A percentile compares a stretch with the other conserved stretches of the same genome.
phyloP scores from a whole-genome alignment of 192 early-diverging fungal species.

The Coemansia sp. region DNA sequence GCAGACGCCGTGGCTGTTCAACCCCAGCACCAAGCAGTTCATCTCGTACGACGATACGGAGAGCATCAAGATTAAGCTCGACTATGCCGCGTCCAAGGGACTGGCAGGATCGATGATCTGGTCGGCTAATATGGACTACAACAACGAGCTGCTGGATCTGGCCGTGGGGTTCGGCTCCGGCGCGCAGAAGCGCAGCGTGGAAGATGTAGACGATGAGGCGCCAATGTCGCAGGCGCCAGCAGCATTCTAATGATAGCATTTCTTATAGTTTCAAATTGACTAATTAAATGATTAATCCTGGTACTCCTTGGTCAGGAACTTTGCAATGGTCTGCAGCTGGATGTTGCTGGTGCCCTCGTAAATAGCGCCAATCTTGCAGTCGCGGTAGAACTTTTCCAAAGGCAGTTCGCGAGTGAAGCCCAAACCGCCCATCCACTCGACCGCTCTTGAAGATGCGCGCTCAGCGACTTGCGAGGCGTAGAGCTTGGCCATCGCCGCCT shows the following conservation, averaged over 20 bases:
- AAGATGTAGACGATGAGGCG: constrained; percentile 6
- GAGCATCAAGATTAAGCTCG: constrained; percentile 63
- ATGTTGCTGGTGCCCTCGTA: constrained; percentile 96
- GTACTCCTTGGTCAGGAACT: constrained; percentile 50
- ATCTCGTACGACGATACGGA: constrained; percentile 76
- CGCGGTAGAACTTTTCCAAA: constrained; percentile 94
- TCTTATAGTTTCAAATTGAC: too few species aligned
- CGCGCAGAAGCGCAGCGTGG: constrained; percentile 2
- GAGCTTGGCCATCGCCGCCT: constrained; percentile 98
- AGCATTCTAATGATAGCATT: background rate
- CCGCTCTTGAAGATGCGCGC: constrained; percentile 77
- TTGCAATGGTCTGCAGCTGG: constrained; percentile 92
- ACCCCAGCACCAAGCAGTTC: constrained; percentile 57
- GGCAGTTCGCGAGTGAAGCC: constrained; percentile 92
- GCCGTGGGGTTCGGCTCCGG: constrained; percentile 53
- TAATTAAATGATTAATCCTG: constrained; percentile 7
- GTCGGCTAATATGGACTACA: constrained; percentile 42
- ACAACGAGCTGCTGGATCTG: constrained; percentile 60
- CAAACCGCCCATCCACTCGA: constrained; percentile 98
- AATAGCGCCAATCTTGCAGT: constrained; percentile 96
- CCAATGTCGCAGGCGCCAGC: constrained; percentile 4
- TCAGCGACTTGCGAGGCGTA: constrained; percentile 96
- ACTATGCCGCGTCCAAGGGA: constrained; percentile 52
- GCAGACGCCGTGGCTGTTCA: constrained; percentile 62
- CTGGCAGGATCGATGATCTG: constrained; percentile 67